These are phyloP conservation scores for Cenchrus americanus DNA, from an alignment of 176 grass and related monocot genomes.

Conservation along the genomic window DNA sequence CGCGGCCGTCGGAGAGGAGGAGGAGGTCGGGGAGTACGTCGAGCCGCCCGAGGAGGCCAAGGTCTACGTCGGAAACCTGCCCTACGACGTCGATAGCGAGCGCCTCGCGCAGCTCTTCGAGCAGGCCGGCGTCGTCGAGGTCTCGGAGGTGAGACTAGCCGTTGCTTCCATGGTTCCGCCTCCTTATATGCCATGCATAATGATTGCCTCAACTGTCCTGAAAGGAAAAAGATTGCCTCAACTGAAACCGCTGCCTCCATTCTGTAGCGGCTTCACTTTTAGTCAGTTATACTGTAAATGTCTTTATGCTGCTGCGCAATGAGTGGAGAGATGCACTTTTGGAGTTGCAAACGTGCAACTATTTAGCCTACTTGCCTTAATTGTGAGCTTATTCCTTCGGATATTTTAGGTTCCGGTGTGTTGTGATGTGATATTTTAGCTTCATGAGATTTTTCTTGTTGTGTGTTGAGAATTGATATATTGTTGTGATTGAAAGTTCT, in stretches of 20 bases:
- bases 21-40: conserved; percentile 43
- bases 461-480: neutral
- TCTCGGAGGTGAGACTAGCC: conserved; percentile 65
- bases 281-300: neutral
- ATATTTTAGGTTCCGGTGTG: neutral
- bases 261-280: neutral
- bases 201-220: neutral
- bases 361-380: neutral
- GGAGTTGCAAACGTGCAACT: neutral
- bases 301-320: neutral
- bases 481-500: neutral
- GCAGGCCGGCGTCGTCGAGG: conserved; percentile 73
- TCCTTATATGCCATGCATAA: neutral
- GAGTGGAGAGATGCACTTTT: neutral
- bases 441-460: neutral
- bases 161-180: neutral
- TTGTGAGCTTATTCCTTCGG: neutral
- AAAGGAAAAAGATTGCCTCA: neutral
- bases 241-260: neutral
- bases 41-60: conserved; percentile 69
- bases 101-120: conserved; percentile 85
- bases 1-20: neutral
- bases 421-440: neutral
- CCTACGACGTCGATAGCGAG: conserved; percentile 87
- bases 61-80: conserved; percentile 81